phyloP scores from a whole-genome alignment of 805 yeast species.

The Ogataea nakhonphanomensis region DNA sequence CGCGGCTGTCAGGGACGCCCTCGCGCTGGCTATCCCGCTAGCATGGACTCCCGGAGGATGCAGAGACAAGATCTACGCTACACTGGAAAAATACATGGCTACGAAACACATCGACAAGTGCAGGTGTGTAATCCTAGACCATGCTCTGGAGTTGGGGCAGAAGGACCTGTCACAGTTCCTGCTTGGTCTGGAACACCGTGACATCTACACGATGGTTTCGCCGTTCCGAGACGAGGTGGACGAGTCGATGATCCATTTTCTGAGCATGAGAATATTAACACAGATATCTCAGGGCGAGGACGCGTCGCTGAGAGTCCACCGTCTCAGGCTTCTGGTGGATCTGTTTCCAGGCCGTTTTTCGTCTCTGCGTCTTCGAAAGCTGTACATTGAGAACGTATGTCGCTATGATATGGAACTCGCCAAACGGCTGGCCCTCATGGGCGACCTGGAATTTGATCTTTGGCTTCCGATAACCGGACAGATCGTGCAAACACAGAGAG shows the following conservation, averaged over 20 bases:
- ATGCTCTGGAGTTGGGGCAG: neutral
- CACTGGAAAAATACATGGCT: neutral
- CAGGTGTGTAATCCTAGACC: constrained; percentile 1
- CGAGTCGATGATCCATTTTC: neutral
- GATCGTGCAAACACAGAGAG: neutral
- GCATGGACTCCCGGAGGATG: constrained; percentile 20
- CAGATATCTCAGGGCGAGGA: neutral
- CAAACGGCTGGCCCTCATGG: neutral
- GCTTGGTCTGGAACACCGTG: constrained; percentile 16
- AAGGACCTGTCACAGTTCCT: constrained; percentile 9
- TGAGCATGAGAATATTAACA: neutral
- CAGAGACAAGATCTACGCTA: neutral
- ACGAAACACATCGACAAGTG: neutral
- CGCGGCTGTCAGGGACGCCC: constrained; percentile 22
- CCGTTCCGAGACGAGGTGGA: neutral
- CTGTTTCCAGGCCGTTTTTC: neutral
- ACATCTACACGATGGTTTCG: neutral
- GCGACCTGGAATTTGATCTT: neutral
- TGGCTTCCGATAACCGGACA: neutral
- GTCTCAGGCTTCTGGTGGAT: neutral
- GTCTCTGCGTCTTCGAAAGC: neutral
- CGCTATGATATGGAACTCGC: neutral
- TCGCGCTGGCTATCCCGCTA: constrained; percentile 38
- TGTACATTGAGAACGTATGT: neutral
- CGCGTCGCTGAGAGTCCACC: neutral